Evolutionary conservation across 2,329 filamentous ascomycete species (phyloP), one percentile per base, ranked within the genome.

Genomic region (Ceratocystis ficicola): DNA sequence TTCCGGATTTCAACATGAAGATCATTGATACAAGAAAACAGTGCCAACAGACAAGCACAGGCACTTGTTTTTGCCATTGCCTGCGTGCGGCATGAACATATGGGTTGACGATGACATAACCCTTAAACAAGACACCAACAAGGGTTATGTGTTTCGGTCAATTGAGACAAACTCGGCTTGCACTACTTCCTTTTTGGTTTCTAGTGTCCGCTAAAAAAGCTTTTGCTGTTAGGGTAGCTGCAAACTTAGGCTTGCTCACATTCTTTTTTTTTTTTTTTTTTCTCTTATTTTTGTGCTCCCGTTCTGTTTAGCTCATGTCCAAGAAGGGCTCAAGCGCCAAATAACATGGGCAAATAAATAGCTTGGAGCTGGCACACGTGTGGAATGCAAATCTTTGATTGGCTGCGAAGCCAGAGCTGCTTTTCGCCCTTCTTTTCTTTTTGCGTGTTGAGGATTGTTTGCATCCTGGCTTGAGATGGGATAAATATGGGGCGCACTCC

Each of bases 341-440:
- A 36, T n/a, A 25, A 59, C 12, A 61, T 5, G 15, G 44, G 55
- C 36, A 66, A 64, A 64, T 57, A 59, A 62, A 48, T 10, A 20
- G 12, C 36, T 8, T 32, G 5, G 17, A 30, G 48, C n/a, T 30
- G 36, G 32, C 50, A 64, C 63, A 64, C 63, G 63, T 64, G 63
- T 57, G 32, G 10, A 41, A 20, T 44, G 4, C 15, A 2, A 22
- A n/a, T 20, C 32, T 64, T 52, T 59, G 63, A 64, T 64, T 64
- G 63, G 63, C 20, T 12, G 8, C n/a, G 3, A 28, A 44, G 44
- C 50, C 22, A n/a, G 12, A 10, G 17, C 44, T n/a, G 20, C 60
- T 62, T 62, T 62, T 62, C 32, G 32, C 32, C 32, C 22, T 62
- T 46, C 44, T 15, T 41, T 48, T 22, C 7, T 44, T 41, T 20